Evolutionary conservation across 768 basidiomycete genomes (phyloP).

Genomic region (Daedaleopsis sinensis): DNA sequence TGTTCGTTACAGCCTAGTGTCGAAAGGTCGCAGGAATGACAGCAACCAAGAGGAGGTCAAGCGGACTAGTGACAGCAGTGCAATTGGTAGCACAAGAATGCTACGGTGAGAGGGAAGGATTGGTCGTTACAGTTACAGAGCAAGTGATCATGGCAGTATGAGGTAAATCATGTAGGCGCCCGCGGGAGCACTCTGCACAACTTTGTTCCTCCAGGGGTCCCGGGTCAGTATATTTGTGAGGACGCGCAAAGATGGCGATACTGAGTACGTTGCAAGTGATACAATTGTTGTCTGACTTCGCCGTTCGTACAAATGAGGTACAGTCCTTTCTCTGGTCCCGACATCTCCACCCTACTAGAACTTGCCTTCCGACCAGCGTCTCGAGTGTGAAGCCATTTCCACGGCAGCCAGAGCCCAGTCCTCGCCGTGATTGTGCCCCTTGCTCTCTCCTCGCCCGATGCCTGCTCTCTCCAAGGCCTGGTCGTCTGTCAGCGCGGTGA

Average conservation of each 20-base stretch:
- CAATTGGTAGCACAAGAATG: background rate
- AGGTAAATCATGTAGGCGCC: slow-evolving; percentile 10
- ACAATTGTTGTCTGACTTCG: slow-evolving; percentile 10
- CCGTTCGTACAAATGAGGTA: slow-evolving; percentile 19
- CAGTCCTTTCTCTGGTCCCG: slow-evolving; percentile 5
- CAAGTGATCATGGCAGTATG: slow-evolving; percentile 21
- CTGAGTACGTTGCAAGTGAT: background rate
- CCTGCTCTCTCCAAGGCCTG: slow-evolving; percentile 97
- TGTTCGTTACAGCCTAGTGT: background rate
- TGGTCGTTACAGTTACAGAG: slow-evolving; percentile 1
- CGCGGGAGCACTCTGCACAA: background rate
- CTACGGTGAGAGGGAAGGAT: background rate
- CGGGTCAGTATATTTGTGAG: too few relatives aligned
- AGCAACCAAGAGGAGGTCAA: background rate
- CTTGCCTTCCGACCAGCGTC: slow-evolving; percentile 70
- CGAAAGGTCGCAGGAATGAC: background rate
- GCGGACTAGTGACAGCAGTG: background rate
- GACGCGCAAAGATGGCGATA: too few relatives aligned
- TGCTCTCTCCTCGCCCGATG: slow-evolving; percentile 63
- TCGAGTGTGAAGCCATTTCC: slow-evolving; percentile 78
- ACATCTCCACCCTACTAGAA: slow-evolving; percentile 39
- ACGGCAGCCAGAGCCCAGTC: slow-evolving; percentile 98
- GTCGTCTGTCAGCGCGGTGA: slow-evolving; percentile 90
- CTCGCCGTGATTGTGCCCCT: slow-evolving; percentile 96
- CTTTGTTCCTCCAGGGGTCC: too few relatives aligned